Base-by-base conservation (phyloP, 345 rosid species). In the Citrus cavaleriei region DNA sequence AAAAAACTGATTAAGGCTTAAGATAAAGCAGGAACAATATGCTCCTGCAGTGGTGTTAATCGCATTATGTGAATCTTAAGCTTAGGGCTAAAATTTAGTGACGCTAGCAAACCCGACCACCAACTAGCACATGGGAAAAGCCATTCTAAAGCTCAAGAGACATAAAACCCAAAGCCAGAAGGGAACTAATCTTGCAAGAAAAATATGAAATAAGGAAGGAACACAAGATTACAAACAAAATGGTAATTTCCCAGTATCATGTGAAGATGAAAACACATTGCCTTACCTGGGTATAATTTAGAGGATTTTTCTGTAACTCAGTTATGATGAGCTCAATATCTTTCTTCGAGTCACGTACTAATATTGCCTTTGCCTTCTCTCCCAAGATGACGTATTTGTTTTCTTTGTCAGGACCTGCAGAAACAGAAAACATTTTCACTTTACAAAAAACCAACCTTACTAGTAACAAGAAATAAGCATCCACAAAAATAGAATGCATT, bases 231-330 rank as follows among this genome's bases (percentile, higher is more conserved):
- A 51, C 2, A 49, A 18, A 51, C n/a, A 70, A 10, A 60, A 38
- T 18, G 22, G 35, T 6, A 16, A n/a, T 40, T 24, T 67, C 13
- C 60, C 7, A 27, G 10, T 27, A 61, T 32, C 73, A 68, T 10
- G 14, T 18, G 4, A 34, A 72, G 59, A 3, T 9, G 60, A 67
- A 78, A 75, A 10, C 42, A 60, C 40, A 78, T 62, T 54, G 71
- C 51, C 78, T 27, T 70, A 94, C 98, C 97, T 96, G 98, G 60
- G 95, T 93, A 78, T 93, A 94, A 76, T 90, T 96, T 81, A 96
- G 90, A 80, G 99, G 99, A 65, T 90, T 91, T 87, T 85, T 96
- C 80, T 90, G 92, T 88, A 94, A 79, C 87, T 96, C 99, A 57
- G 97, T 83, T 55, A 96, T 83, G 76, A 64, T 60, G 76, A 96